Evolutionary conservation across 1,284 basidiomycete genomes (phyloP).

Genomic region (Papiliotrema nemorosa): DNA sequence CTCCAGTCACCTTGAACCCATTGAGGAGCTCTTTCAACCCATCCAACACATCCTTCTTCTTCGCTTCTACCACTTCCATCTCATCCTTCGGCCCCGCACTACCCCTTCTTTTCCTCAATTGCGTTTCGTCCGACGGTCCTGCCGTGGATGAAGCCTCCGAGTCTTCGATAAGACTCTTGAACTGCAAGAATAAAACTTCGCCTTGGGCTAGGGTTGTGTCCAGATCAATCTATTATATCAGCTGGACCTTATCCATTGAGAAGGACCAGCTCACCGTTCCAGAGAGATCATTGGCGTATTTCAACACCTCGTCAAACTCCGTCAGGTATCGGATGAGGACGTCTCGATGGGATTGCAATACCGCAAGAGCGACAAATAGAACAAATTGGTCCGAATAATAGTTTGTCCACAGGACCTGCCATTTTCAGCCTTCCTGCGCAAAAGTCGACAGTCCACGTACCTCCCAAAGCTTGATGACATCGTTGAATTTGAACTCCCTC

Average conservation of each 20-base stretch:
- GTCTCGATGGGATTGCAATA: slow-evolving; percentile 89
- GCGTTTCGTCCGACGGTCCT: too few species aligned
- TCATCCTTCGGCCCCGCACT: too few species aligned
- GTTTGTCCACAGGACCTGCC: slow-evolving; percentile 75
- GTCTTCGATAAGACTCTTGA: slow-evolving; percentile 65
- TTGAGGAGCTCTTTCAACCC: slow-evolving; percentile 18
- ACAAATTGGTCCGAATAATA: slow-evolving; percentile 83
- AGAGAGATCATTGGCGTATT: slow-evolving; percentile 91
- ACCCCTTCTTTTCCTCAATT: too few species aligned
- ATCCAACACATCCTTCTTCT: slow-evolving; percentile 10
- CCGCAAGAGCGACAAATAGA: slow-evolving; percentile 89
- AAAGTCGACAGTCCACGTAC: slow-evolving; percentile 35
- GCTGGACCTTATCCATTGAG: background rate
- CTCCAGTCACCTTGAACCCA: slow-evolving; percentile 1
- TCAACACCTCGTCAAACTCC: slow-evolving; percentile 67
- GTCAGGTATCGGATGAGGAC: slow-evolving; percentile 89
- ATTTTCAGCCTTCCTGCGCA: background rate
- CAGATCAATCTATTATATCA: slow-evolving; percentile 63
- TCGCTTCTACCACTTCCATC: background rate
- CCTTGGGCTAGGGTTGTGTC: slow-evolving; percentile 87
- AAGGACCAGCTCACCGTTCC: slow-evolving; percentile 59
- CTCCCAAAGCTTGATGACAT: slow-evolving; percentile 90
- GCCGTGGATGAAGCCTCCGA: too few species aligned
- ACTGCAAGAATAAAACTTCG: slow-evolving; percentile 75
- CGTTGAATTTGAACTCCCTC: slow-evolving; percentile 87